Evolutionary conservation across 2,329 filamentous ascomycete species (phyloP), one percentile per base, ranked within the genome.

Genomic region (Beauveria caledonica): DNA sequence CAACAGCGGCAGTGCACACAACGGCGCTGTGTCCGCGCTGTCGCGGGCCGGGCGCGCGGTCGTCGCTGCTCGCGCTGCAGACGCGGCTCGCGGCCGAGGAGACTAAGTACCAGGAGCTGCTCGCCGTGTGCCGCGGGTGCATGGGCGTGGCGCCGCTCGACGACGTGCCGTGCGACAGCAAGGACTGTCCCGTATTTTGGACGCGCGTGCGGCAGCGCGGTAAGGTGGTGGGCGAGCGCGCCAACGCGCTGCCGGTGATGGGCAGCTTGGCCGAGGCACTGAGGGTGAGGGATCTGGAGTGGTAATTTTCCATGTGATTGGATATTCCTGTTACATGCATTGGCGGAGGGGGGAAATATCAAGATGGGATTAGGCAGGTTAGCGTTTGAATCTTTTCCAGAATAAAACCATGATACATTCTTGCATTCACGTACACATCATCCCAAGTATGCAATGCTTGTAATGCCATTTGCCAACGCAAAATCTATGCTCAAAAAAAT

Each of bases 121-220:
- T 87, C 44, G 80, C 78, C 54, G 77, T 96, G 9, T 99, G 94
- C 73, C 85, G 88, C 62, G 89, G 84, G 67, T 99, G 94, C 72
- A 86, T 90, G 44, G 86, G 85, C 0, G 70, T 92, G 19, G 79
- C 87, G 3, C 87, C 86, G 64, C 77, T 84, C 2, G 93, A 97
- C 42, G 85, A 88, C 39, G 86, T 97, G n/a, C 80, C 74, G 45
- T 99, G 94, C 70, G 91, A 96, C 69, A 96, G 89, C 71, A 85
- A 89, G 71, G 93, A 96, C 73, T 99, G 94, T 70, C 89, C 92
- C 0, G 90, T 96, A 0, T 97, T 96, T 66, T 97, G 96, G 74
- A 86, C 86, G 36, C 76, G 90, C 15, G 80, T 84, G 58, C 88
- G 85, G 71, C 85, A 89, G 69, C 72, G 72, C 23, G 79, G 80